phyloP scores from a whole-genome alignment of 2,329 filamentous ascomycete genomes.

The Tympanopsis confertula region DNA sequence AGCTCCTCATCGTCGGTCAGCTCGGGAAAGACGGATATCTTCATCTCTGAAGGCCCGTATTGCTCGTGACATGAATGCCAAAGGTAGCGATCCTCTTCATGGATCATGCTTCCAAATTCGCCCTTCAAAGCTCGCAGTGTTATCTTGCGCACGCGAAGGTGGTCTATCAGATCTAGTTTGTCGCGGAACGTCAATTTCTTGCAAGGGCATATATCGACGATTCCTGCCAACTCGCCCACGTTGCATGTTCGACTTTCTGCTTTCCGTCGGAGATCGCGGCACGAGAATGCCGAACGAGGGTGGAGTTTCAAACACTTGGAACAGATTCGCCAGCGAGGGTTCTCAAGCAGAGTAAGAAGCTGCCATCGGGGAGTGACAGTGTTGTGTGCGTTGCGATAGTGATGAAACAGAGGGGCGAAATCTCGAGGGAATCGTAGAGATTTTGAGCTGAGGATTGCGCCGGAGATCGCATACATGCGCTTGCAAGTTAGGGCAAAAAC shows the following conservation, averaged over 20 bases:
- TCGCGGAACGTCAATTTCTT: slow-evolving; percentile 23
- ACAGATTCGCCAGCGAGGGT: slow-evolving; percentile 19
- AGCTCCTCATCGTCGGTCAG: slow-evolving; percentile 17
- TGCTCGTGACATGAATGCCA: slow-evolving; percentile 22
- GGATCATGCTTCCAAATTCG: slow-evolving; percentile 14
- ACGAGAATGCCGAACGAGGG: slow-evolving; percentile 16
- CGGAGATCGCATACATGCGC: slow-evolving; percentile 18
- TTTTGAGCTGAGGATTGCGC: slow-evolving; percentile 9
- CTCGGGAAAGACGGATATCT: slow-evolving; percentile 20
- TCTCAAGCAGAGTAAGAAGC: slow-evolving; percentile 19
- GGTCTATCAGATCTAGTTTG: slow-evolving; percentile 19
- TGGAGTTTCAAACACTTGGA: slow-evolving; percentile 24
- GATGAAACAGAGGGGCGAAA: slow-evolving; percentile 23
- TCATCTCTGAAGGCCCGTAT: slow-evolving; percentile 19
- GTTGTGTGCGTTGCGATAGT: slow-evolving; percentile 21
- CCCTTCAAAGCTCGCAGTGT: slow-evolving; percentile 11
- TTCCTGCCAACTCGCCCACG: slow-evolving; percentile 18
- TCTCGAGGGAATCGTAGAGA: slow-evolving; percentile 21
- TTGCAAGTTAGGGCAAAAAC: slow-evolving; percentile 23
- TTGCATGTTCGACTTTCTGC: slow-evolving; percentile 18
- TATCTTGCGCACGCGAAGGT: slow-evolving; percentile 15
- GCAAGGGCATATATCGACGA: slow-evolving; percentile 24
- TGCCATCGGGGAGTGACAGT: slow-evolving; percentile 21
- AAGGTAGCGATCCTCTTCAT: slow-evolving; percentile 18
- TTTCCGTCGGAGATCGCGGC: slow-evolving; percentile 18